phyloP scores from a whole-genome alignment of 495 filamentous ascomycete species.

The Delitschia confertaspora region DNA sequence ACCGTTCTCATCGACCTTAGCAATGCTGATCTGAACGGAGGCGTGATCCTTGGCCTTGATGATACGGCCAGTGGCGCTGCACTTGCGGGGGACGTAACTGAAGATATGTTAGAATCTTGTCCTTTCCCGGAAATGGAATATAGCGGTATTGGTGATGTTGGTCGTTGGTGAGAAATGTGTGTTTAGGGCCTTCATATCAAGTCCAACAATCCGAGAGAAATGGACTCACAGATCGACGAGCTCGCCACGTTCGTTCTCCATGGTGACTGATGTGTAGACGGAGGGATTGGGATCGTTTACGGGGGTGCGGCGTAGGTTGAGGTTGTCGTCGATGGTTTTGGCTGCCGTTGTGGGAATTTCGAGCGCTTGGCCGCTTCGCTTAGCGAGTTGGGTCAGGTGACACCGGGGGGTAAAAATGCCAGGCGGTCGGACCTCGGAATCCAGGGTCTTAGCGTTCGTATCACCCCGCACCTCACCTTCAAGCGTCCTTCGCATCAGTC shows the following conservation, averaged over 20 bases:
- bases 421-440: too few species aligned
- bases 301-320: constrained; percentile 4
- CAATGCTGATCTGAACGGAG: constrained; percentile 39
- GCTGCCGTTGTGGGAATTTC: not conserved
- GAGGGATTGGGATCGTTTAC: constrained; percentile 1
- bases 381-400: too few species aligned
- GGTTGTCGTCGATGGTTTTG: constrained; percentile 6
- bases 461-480: too few species aligned
- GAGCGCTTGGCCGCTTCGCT: constrained; percentile 1
- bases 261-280: constrained; percentile 31
- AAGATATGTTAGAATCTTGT: not conserved
- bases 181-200: not conserved
- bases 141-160: not conserved
- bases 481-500: too few species aligned
- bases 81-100: constrained; percentile 94
- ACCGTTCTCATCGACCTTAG: constrained; percentile 56
- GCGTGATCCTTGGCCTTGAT: constrained; percentile 88
- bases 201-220: constrained; percentile 17
- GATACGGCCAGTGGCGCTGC: constrained; percentile 54
- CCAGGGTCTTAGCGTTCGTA: too few species aligned
- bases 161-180: not conserved
- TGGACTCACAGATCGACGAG: constrained; percentile 89
- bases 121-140: not conserved
- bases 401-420: too few species aligned
- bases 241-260: constrained; percentile 98